A percentile compares a stretch with the other conserved stretches of the same genome.
Conservation (phyloP, 495 filamentous ascomycete species). For the Parathielavia hyrcaniae region DNA sequence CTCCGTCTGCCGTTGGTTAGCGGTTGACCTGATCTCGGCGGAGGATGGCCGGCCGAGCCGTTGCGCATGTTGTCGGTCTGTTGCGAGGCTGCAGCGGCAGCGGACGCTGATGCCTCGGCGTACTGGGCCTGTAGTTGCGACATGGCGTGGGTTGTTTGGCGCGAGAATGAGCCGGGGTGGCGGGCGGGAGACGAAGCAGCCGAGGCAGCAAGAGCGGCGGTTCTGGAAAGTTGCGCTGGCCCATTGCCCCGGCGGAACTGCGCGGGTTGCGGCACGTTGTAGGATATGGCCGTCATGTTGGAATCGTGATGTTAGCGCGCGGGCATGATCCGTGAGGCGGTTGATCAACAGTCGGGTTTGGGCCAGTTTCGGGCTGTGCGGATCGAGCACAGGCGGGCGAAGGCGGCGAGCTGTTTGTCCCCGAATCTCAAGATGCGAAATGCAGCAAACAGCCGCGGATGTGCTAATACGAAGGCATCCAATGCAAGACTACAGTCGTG, state of each 20-base stretch:
- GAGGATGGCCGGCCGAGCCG: slow-evolving; percentile 1
- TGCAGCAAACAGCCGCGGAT: not conserved
- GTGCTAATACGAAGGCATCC: not conserved
- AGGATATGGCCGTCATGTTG: slow-evolving; percentile 33
- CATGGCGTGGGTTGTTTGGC: slow-evolving; percentile 22
- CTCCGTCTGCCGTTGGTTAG: slow-evolving; percentile 14
- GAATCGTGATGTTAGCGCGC: slow-evolving; percentile 14
- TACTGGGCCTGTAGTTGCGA: slow-evolving; percentile 24
- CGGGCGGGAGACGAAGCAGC: slow-evolving; percentile 20
- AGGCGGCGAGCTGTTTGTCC: not conserved
- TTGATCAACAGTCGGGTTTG: not conserved
- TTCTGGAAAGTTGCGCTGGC: slow-evolving; percentile 14
- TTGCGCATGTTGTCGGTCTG: slow-evolving; percentile 7
- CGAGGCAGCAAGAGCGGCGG: slow-evolving; percentile 12
- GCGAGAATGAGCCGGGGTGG: slow-evolving; percentile 13
- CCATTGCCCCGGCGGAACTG: slow-evolving; percentile 20
- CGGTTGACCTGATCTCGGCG: slow-evolving; percentile 5
- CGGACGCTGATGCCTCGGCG: slow-evolving; percentile 20
- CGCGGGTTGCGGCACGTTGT: slow-evolving; percentile 17
- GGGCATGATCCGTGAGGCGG: slow-evolving; percentile 18
- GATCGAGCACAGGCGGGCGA: not conserved
- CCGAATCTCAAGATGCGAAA: not conserved
- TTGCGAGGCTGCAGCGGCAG: slow-evolving; percentile 11
- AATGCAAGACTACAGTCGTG: not conserved
- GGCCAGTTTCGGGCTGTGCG: not conserved